Evolutionary conservation across 306 rosid species (phyloP), one percentile per base, ranked within the genome.

Genomic region (Gleditsia sinensis): DNA sequence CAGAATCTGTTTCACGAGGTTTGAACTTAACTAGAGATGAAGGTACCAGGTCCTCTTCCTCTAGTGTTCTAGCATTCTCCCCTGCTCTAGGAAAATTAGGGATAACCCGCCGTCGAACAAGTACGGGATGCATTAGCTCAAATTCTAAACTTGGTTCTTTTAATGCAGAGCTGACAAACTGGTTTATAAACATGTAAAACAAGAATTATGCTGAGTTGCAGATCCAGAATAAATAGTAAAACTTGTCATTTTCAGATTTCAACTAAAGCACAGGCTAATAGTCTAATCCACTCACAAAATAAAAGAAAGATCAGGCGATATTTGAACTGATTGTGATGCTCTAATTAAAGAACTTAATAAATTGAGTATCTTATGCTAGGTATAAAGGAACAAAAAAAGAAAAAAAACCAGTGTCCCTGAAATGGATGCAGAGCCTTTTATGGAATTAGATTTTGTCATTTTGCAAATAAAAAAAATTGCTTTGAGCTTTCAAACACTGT

Each of bases 41-140:
- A 60, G 99, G 99, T 30, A 92, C 97, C 81, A 92, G 81, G 62
- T 92, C 89, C 78, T 92, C 98, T 30, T 94, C 96, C 68, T 88
- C 92, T 33, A 94, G 83, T 40, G 96, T 92, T 67, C 33, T 72
- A 8, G 78, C 74, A 10, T 64, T 88, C 80, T 80, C 77, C 27
- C 93, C 97, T 60, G 81, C 57, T 49, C 74, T 75, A 0, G 96
- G 83, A 67, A 84, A 87, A 74, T 61, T 82, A 46, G 91, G 88
- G 83, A 94, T 88, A 69, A 85, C 91, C 59, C 91, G 88, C 69
- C 98, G 82, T 80, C 36, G 86, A 71, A 87, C 50, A 8, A 79
- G 71, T 20, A 87, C 90, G 0, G 99, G 99, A 78, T 94, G 92
- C 73, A 94, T 75, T 73, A 94, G 85, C 74, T 92, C 96, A 57